Evolutionary conservation across 352 stramenopile genomes (phyloP).

Genomic region (Phytophthora palmivora): DNA sequence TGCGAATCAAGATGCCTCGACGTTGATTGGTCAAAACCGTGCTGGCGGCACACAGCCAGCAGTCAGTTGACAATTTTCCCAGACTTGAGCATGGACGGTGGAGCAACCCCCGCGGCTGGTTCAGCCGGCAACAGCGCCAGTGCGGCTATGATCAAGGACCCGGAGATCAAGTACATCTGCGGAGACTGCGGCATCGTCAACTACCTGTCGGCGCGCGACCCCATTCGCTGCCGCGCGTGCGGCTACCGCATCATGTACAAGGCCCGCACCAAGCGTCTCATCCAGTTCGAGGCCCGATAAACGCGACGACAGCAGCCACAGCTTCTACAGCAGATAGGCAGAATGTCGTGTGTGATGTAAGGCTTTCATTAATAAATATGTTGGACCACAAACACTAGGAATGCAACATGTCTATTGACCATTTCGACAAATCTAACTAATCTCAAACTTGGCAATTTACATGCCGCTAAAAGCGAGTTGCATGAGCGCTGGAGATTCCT

Average conservation of each 20-base stretch:
- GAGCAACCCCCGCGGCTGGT: constrained; percentile 76
- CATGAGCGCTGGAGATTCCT: constrained; percentile 59
- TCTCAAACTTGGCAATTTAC: constrained; percentile 22
- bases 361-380: constrained; percentile 45
- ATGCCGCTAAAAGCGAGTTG: constrained; percentile 52
- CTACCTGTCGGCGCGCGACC: constrained; percentile 95
- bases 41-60: constrained; percentile 13
- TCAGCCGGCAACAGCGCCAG: constrained; percentile 53
- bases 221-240: constrained; percentile 96
- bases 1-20: constrained; percentile 3
- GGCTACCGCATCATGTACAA: constrained; percentile 99
- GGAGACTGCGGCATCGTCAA: constrained; percentile 97
- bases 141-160: constrained; percentile 77
- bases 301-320: constrained; percentile 11
- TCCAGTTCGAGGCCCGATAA: constrained; percentile 92
- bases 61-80: constrained; percentile 36
- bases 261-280: constrained; percentile 95
- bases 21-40: constrained; percentile 24
- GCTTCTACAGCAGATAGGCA: neutral
- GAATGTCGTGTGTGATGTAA: constrained; percentile 14
- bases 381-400: constrained; percentile 18
- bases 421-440: constrained; percentile 30
- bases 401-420: constrained; percentile 33
- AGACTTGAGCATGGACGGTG: constrained; percentile 71
- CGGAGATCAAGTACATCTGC: constrained; percentile 97